phyloP scores from a whole-genome alignment of 768 basidiomycete species.

The Paxillus involutus region DNA sequence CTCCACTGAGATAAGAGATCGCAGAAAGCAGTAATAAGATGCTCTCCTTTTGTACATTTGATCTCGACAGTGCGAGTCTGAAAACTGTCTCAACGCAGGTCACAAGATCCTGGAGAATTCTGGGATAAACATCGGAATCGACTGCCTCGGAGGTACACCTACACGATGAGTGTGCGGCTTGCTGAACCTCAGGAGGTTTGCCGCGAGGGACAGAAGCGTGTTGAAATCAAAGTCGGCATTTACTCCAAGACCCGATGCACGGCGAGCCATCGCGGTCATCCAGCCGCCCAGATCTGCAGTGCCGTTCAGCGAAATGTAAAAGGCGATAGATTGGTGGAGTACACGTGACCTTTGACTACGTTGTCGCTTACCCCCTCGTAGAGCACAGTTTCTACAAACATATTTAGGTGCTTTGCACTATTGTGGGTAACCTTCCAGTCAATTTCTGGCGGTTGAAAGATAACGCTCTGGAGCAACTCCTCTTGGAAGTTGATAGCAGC shows the following conservation, averaged over 20 bases:
- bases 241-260: slow-evolving; percentile 19
- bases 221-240: slow-evolving; percentile 46
- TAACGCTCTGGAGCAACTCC: slow-evolving; percentile 54
- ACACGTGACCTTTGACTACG: slow-evolving; percentile 52
- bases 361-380: slow-evolving; percentile 50
- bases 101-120: slow-evolving; percentile 50
- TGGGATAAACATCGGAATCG: slow-evolving; percentile 20
- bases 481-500: slow-evolving; percentile 41
- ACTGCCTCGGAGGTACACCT: background rate
- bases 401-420: slow-evolving; percentile 56
- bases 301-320: background rate
- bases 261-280: slow-evolving; percentile 52
- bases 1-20: slow-evolving; percentile 36
- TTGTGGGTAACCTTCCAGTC: slow-evolving; percentile 50
- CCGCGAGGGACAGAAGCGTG: slow-evolving; percentile 50
- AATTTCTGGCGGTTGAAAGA: slow-evolving; percentile 47
- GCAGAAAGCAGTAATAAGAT: slow-evolving; percentile 29
- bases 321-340: slow-evolving; percentile 16
- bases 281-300: slow-evolving; percentile 55
- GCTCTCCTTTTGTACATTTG: slow-evolving; percentile 25
- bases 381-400: slow-evolving; percentile 59
- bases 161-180: slow-evolving; percentile 34
- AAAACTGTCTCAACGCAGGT: slow-evolving; percentile 59
- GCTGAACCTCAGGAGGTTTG: slow-evolving; percentile 59
- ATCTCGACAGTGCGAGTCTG: slow-evolving; percentile 50